A percentile compares a stretch with the other conserved stretches of the same genome.
Evolutionary conservation across 352 stramenopile species (phyloP).

Genomic region (Globisporangium carolinianum): DNA sequence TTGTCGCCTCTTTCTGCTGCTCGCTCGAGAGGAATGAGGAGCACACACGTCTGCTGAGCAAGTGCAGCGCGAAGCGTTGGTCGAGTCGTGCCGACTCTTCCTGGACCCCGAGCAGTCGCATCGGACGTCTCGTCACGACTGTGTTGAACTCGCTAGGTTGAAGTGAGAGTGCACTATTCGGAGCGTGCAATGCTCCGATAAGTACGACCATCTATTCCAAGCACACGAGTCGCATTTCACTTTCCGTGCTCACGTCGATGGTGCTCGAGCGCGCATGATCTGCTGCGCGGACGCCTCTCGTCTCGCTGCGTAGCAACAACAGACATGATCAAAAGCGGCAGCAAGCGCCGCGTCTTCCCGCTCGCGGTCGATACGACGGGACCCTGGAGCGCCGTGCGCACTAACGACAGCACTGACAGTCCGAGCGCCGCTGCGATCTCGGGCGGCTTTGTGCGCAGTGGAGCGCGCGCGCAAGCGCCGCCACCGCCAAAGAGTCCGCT

Average conservation of each 20-base stretch:
- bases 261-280: background rate
- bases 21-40: too few relatives aligned
- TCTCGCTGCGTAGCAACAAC: background rate
- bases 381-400: conserved; percentile 1
- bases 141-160: too few relatives aligned
- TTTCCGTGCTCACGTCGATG: too few relatives aligned
- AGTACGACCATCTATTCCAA: background rate
- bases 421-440: background rate
- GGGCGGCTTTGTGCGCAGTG: conserved; percentile 5
- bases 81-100: too few relatives aligned
- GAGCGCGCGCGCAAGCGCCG: conserved; percentile 12
- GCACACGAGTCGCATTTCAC: background rate
- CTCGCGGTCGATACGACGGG: conserved; percentile 26
- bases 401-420: background rate
- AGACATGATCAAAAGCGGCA: conserved; percentile 7
- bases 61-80: too few relatives aligned
- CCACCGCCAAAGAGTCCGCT: conserved; percentile 46
- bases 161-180: too few relatives aligned
- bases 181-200: background rate
- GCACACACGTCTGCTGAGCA: too few relatives aligned
- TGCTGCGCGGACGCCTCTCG: background rate
- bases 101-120: too few relatives aligned
- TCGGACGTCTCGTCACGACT: too few relatives aligned
- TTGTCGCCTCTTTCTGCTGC: too few relatives aligned
- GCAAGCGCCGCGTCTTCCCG: conserved; percentile 31